Percentiles rank a stretch among this genome's conserved stretches.
Evolutionary conservation across 495 filamentous ascomycete genomes (phyloP).

Genomic region (Chaetomium tenue): DNA sequence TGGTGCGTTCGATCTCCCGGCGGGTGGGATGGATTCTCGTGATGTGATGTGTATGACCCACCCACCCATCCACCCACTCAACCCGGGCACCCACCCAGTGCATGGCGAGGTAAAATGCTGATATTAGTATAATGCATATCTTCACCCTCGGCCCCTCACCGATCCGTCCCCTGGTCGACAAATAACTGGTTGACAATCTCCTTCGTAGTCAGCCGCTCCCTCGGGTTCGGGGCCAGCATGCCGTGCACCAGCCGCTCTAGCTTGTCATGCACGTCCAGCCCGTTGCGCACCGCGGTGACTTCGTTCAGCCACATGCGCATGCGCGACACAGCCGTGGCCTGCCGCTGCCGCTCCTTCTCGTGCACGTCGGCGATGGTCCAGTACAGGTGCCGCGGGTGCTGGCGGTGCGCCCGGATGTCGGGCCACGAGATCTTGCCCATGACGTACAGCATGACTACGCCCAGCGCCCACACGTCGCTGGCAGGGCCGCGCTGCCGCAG

Average conservation of each 20-base stretch:
- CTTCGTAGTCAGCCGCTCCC: slow-evolving; percentile 44
- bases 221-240: slow-evolving; percentile 48
- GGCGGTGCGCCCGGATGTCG: slow-evolving; percentile 42
- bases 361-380: slow-evolving; percentile 47
- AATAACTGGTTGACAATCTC: slow-evolving; percentile 41
- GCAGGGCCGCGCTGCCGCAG: slow-evolving; percentile 46
- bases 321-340: slow-evolving; percentile 39
- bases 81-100: not conserved
- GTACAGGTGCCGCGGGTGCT: slow-evolving; percentile 45
- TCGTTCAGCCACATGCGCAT: slow-evolving; percentile 51
- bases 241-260: slow-evolving; percentile 45
- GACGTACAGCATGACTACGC: slow-evolving; percentile 52
- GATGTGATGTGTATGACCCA: too few relatives aligned
- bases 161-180: slow-evolving; percentile 30
- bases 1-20: too few relatives aligned
- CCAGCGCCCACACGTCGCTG: slow-evolving; percentile 52
- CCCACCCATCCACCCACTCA: too few relatives aligned
- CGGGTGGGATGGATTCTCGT: too few relatives aligned
- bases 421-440: slow-evolving; percentile 48
- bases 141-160: slow-evolving; percentile 14
- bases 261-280: slow-evolving; percentile 40
- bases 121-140: not conserved
- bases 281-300: slow-evolving; percentile 39
- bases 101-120: not conserved
- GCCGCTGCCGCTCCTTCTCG: slow-evolving; percentile 35